phyloP scores from a whole-genome alignment of 805 yeast species.

The Metschnikowia hibisci region DNA sequence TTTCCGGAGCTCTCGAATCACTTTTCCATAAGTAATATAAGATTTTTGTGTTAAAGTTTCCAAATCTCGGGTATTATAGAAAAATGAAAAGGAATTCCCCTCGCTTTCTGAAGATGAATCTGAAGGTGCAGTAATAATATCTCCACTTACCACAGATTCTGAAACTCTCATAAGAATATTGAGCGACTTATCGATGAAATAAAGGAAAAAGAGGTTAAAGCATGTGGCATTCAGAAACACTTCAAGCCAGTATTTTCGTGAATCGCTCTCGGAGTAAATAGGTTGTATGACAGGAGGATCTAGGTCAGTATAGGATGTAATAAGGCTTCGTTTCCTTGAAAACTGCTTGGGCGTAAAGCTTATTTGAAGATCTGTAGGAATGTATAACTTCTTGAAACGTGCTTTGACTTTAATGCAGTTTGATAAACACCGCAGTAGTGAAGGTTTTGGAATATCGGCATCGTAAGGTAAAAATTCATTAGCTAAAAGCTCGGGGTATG shows the following conservation, averaged over 20 bases:
- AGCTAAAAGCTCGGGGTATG: background rate
- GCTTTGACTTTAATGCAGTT: background rate
- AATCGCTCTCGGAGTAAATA: constrained; percentile 23
- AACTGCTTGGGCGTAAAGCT: constrained; percentile 4
- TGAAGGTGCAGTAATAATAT: constrained; percentile 9
- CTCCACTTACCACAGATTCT: constrained; percentile 17
- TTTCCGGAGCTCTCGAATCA: constrained; percentile 32
- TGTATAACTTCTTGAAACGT: background rate
- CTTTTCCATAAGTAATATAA: constrained; percentile 32
- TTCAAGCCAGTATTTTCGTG: constrained; percentile 28
- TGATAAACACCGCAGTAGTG: background rate
- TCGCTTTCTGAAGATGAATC: background rate
- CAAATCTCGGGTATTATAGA: constrained; percentile 29
- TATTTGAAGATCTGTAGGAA: background rate
- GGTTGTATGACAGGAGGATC: constrained; percentile 18
- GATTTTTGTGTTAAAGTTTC: constrained; percentile 29
- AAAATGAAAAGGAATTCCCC: constrained; percentile 9
- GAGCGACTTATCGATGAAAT: constrained; percentile 36
- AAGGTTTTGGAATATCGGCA: too few species aligned
- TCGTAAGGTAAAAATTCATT: background rate
- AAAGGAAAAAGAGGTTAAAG: constrained; percentile 30
- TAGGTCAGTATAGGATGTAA: background rate
- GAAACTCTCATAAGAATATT: constrained; percentile 24
- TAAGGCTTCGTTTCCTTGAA: constrained; percentile 2
- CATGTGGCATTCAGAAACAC: constrained; percentile 27